Evolutionary conservation across 176 grass and related monocot genomes (phyloP).

Genomic region (Dendrocalamus sinicus): DNA sequence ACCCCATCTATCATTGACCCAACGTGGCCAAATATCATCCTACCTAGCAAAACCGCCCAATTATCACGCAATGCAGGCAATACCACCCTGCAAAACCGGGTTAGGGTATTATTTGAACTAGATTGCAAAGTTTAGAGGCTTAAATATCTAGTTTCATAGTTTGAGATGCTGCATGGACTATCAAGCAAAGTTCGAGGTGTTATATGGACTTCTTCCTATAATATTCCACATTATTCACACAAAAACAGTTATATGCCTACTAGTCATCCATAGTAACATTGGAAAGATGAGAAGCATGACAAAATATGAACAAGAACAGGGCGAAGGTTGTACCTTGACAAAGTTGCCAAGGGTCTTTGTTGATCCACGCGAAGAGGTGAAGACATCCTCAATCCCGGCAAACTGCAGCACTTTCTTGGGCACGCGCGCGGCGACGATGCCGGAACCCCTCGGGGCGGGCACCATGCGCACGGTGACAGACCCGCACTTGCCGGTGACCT

Average conservation of each 20-base stretch:
- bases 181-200: too few species aligned
- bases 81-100: too few species aligned
- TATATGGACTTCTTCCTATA: too few species aligned
- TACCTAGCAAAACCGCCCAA: too few species aligned
- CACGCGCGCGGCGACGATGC: constrained; percentile 79
- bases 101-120: too few species aligned
- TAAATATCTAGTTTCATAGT: too few species aligned
- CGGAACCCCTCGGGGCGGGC: constrained; percentile 76
- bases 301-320: not conserved
- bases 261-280: not conserved
- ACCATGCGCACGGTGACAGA: constrained; percentile 91
- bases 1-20: too few species aligned
- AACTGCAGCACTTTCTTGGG: constrained; percentile 96
- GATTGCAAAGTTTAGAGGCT: too few species aligned
- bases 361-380: constrained; percentile 83
- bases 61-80: too few species aligned
- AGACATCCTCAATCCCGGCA: constrained; percentile 87
- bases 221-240: not conserved
- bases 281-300: not conserved
- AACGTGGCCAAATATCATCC: too few species aligned
- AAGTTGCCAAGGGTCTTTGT: constrained; percentile 97
- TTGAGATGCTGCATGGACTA: too few species aligned
- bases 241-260: not conserved
- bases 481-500: constrained; percentile 87
- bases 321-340: constrained; percentile 62